Conservation (phyloP, 495 filamentous ascomycete genomes). For the Penicillium riverlandense region DNA sequence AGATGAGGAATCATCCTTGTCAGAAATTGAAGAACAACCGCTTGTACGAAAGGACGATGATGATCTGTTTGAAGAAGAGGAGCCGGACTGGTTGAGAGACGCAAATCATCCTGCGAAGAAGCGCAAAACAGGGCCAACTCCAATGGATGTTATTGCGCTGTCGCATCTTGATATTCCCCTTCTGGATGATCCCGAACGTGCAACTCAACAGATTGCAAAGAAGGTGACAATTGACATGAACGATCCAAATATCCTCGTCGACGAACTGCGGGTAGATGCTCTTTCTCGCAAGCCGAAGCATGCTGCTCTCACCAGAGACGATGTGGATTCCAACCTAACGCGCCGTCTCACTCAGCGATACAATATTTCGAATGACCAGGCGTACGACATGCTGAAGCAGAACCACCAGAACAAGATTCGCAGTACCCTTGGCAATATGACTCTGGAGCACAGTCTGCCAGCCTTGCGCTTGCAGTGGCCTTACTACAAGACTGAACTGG, state of each 20-base stretch:
- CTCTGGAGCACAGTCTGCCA: slow-evolving; percentile 86
- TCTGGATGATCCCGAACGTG: slow-evolving; percentile 53
- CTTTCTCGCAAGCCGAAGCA: slow-evolving; percentile 34
- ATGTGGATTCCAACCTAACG: slow-evolving; percentile 32
- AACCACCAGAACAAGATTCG: slow-evolving; percentile 94
- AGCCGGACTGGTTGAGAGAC: slow-evolving; percentile 39
- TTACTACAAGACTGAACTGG: slow-evolving; percentile 80
- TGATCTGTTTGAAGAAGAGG: slow-evolving; percentile 39
- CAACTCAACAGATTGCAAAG: slow-evolving; percentile 63
- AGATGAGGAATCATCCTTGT: slow-evolving; percentile 31
- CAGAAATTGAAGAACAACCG: slow-evolving; percentile 18
- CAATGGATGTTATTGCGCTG: slow-evolving; percentile 34
- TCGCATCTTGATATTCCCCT: slow-evolving; percentile 43
- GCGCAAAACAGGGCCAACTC: slow-evolving; percentile 34
- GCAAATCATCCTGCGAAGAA: slow-evolving; percentile 41
- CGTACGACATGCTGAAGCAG: slow-evolving; percentile 91
- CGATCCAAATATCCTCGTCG: slow-evolving; percentile 79
- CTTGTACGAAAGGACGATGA: slow-evolving; percentile 1
- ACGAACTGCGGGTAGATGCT: slow-evolving; percentile 49
- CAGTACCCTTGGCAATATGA: slow-evolving; percentile 75
- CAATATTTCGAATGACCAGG: slow-evolving; percentile 93
- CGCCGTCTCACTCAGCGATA: slow-evolving; percentile 63
- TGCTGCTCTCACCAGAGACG: slow-evolving; percentile 25
- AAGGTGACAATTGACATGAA: slow-evolving; percentile 79
- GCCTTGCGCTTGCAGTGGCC: slow-evolving; percentile 88